Conservation (phyloP, 2,329 filamentous ascomycete genomes). For the Fusarium secorum region DNA sequence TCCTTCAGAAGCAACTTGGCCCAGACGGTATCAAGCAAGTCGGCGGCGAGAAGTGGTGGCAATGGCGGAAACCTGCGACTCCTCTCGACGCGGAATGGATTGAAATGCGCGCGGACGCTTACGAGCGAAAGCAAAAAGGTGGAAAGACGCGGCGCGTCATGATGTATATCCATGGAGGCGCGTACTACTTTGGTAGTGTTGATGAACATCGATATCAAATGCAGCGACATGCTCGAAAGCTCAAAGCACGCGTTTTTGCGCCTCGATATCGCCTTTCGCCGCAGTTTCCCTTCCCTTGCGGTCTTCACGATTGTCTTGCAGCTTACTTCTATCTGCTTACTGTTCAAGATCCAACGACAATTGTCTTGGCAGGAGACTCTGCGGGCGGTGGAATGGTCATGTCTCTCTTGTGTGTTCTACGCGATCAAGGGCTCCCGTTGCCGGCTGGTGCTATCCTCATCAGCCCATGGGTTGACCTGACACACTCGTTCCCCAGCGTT, state of each 20-base stretch:
- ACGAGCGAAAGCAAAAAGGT: conserved; percentile 70
- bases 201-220: conserved; percentile 99
- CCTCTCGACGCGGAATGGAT: conserved; percentile 90
- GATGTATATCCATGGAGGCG: conserved; percentile 93
- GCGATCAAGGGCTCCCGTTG: conserved; percentile 82
- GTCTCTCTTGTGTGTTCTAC: conserved; percentile 78
- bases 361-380: conserved; percentile 90
- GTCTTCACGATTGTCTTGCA: conserved; percentile 86
- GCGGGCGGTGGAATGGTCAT: conserved; percentile 92
- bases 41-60: conserved; percentile 88
- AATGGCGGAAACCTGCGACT: conserved; percentile 76
- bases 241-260: conserved; percentile 88
- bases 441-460: conserved; percentile 91
- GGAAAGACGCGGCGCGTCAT: conserved; percentile 78
- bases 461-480: conserved; percentile 95
- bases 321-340: conserved; percentile 85
- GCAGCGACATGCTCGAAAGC: conserved; percentile 92
- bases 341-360: conserved; percentile 78
- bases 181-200: conserved; percentile 94
- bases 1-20: conserved; percentile 78
- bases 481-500: conserved; percentile 95
- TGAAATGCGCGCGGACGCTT: conserved; percentile 82
- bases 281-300: conserved; percentile 95
- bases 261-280: conserved; percentile 87
- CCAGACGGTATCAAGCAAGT: conserved; percentile 75